Base-by-base conservation (phyloP, 805 yeast genomes). In the Saccharomycopsis vini region DNA sequence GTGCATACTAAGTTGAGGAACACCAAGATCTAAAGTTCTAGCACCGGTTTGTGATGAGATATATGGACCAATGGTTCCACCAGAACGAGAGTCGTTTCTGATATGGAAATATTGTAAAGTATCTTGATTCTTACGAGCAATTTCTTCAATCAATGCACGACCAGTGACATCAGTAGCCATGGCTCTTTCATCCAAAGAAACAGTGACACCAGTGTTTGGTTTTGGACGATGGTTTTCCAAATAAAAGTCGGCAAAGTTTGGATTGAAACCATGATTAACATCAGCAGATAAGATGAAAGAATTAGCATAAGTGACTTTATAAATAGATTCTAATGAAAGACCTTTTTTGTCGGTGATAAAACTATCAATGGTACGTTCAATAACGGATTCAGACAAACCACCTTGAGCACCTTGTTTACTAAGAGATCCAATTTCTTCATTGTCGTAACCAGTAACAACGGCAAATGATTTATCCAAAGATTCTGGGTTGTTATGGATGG, bases 41-140 rank as follows among this genome's bases (percentile, higher is more conserved):
- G 84, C 83, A 44, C 87, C 87, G 1, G 85, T 77, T 50, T 71
- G 74, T 33, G 73, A 62, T 13, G 84, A 66, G 43, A 79, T 65
- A 9, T 72, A 68, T 19, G 86, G 95, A 0, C 95, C 95, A 57
- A 87, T 84, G 22, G 95, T 85, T 32, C 94, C 94, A 26, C 95
- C 95, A 1, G 88, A 79, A 58, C 92, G 74, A 13, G 84, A 73
- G 59, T 80, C 89, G 63, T 87, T 86, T 62, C 92, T 75, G 59
- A 84, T 81, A 57, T 86, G 95, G 77, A 85, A 85, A 62, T 77
- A 79, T 63, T 87, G 95, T 23, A 86, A 52, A 43, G 66, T 63
- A 58, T 82, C 87, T 40, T 69, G 81, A 49, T 83, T 78, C 42
- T 64, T 57, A 46, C 73, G 65, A 2, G 87, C 95, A 50, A 86